Conservation (phyloP, 352 stramenopile species). For the Phytophthora pinifolia region DNA sequence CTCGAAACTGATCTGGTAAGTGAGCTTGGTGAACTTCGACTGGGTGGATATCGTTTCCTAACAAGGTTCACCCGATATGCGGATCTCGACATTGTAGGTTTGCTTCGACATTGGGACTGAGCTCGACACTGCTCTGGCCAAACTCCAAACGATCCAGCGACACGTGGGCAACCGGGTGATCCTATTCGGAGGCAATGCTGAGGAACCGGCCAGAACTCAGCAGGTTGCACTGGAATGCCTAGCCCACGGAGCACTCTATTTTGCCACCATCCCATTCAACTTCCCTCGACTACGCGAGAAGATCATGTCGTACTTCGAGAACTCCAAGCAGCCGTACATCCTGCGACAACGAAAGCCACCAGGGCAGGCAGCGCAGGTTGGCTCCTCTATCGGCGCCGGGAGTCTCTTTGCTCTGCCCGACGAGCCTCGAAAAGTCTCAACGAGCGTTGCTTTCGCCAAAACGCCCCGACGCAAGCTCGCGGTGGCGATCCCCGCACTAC, state of each 20-base stretch:
- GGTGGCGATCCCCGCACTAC: conserved; percentile 23
- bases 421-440: conserved; percentile 36
- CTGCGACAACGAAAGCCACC: conserved; percentile 46
- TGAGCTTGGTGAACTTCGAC: not conserved
- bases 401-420: conserved; percentile 44
- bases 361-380: conserved; percentile 20
- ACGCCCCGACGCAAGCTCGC: conserved; percentile 36
- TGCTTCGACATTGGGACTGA: conserved; percentile 62
- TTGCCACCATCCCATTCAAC: conserved; percentile 57
- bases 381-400: conserved; percentile 42
- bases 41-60: not conserved
- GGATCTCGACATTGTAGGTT: conserved; percentile 33
- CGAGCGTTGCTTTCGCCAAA: conserved; percentile 38
- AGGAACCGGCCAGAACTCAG: conserved; percentile 33
- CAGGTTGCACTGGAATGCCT: conserved; percentile 46
- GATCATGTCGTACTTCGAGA: conserved; percentile 59
- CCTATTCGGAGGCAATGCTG: conserved; percentile 51
- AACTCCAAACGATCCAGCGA: conserved; percentile 39
- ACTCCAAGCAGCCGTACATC: conserved; percentile 54
- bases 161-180: conserved; percentile 50
- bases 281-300: conserved; percentile 57
- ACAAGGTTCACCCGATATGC: not conserved
- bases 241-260: conserved; percentile 52
- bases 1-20: conserved; percentile 55
- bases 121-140: conserved; percentile 44